Conservation (phyloP, 768 basidiomycete genomes). For the Rubroboletus pulcherrimus region DNA sequence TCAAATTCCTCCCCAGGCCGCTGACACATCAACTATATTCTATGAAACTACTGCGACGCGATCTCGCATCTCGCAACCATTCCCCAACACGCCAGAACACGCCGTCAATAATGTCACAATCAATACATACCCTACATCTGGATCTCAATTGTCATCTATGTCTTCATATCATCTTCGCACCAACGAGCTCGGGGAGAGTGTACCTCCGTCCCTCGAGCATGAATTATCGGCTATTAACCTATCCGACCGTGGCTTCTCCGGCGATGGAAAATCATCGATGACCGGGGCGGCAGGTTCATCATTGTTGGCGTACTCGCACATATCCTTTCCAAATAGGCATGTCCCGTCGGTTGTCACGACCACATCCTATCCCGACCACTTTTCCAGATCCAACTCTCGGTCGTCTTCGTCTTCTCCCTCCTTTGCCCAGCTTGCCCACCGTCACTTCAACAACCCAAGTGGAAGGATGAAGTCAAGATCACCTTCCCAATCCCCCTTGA, state of each 20-base stretch:
- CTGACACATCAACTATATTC: slow-evolving; percentile 59
- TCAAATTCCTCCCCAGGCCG: slow-evolving; percentile 28
- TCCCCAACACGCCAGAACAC: slow-evolving; percentile 17
- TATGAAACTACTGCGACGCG: slow-evolving; percentile 54
- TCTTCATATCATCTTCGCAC: slow-evolving; percentile 29
- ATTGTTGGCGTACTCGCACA: slow-evolving; percentile 16
- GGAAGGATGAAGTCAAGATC: slow-evolving; percentile 30
- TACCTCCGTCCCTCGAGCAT: slow-evolving; percentile 20
- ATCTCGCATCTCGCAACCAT: slow-evolving; percentile 23
- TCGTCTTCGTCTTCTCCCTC: slow-evolving; percentile 10
- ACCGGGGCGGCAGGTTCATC: slow-evolving; percentile 6
- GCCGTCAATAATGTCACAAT: slow-evolving; percentile 24
- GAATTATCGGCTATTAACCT: slow-evolving; percentile 20
- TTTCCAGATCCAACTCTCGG: slow-evolving; percentile 15
- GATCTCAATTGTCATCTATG: slow-evolving; percentile 34
- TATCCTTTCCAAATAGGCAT: slow-evolving; percentile 41
- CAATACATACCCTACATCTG: slow-evolving; percentile 29
- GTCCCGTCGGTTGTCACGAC: slow-evolving; percentile 48
- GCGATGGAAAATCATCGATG: slow-evolving; percentile 3
- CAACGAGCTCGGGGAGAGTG: slow-evolving; percentile 10
- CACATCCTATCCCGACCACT: slow-evolving; percentile 28
- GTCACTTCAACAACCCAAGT: slow-evolving; percentile 18
- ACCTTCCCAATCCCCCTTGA: slow-evolving; percentile 31
- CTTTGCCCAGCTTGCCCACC: slow-evolving; percentile 23
- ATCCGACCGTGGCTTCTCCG: slow-evolving; percentile 13